Percentiles rank a stretch among this genome's conserved stretches.
These are phyloP conservation scores for Lactarius sp. DNA, from an alignment of 768 basidiomycete species.

Conservation along the genomic window DNA sequence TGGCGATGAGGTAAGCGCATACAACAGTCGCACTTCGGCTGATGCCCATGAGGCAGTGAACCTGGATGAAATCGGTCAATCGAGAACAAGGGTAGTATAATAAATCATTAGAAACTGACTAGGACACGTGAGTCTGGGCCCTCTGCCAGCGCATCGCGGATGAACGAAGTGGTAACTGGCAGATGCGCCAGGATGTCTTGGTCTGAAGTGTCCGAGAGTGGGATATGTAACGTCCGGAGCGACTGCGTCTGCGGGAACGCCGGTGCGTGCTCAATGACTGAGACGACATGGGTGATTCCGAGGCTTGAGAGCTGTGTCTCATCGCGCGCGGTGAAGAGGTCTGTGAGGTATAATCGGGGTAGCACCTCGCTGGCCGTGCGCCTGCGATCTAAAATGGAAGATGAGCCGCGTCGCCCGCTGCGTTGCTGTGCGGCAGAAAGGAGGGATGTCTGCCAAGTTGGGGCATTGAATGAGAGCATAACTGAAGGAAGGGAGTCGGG, in stretches of 20 bases:
- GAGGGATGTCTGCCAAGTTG: constrained; percentile 17
- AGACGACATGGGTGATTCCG: constrained; percentile 73
- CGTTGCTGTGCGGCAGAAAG: constrained; percentile 9
- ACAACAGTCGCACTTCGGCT: constrained; percentile 74
- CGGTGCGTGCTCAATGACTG: constrained; percentile 51
- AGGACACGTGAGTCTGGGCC: constrained; percentile 44
- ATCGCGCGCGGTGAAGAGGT: constrained; percentile 50
- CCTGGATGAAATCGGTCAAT: constrained; percentile 36
- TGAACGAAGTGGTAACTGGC: constrained; percentile 47
- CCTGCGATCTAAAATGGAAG: background rate
- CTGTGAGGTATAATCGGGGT: constrained; percentile 58
- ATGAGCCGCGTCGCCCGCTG: background rate
- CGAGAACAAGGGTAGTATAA: background rate
- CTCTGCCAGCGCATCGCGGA: constrained; percentile 43
- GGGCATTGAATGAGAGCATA: constrained; percentile 18
- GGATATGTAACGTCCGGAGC: constrained; percentile 51
- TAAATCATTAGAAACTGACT: constrained; percentile 33
- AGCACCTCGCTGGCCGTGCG: constrained; percentile 34
- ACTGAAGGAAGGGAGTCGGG: background rate
- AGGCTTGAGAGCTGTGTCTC: constrained; percentile 44
- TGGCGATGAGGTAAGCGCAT: constrained; percentile 54
- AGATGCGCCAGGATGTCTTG: constrained; percentile 44
- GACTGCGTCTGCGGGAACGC: constrained; percentile 22
- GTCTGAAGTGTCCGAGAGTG: constrained; percentile 39
- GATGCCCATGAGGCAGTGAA: constrained; percentile 74